These are phyloP conservation scores for Endoconidiophora polonica DNA, from an alignment of 2,329 filamentous ascomycete genomes.

Conservation along the genomic window DNA sequence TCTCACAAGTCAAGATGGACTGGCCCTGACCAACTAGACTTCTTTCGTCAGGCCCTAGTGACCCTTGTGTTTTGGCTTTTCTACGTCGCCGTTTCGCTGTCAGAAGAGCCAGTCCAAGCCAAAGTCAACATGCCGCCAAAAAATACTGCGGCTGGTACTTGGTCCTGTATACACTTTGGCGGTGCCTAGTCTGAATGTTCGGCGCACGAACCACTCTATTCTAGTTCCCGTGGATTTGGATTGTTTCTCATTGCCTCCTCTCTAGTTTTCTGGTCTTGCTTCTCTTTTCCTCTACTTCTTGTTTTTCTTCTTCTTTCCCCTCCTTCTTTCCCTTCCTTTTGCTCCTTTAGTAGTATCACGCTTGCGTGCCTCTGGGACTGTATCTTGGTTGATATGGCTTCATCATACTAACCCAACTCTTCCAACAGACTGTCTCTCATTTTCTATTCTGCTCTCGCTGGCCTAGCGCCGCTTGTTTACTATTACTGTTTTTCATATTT, in stretches of 20 bases:
- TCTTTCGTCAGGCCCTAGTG: too few species aligned
- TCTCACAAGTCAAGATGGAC: too few species aligned
- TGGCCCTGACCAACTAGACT: too few species aligned
- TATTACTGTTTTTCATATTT: background rate
- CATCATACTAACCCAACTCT: background rate
- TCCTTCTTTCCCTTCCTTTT: background rate
- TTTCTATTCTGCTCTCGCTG: background rate
- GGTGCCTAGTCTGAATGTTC: too few species aligned
- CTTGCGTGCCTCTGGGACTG: background rate
- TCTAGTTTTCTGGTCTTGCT: background rate
- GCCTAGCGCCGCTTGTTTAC: constrained; percentile 1
- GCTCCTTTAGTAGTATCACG: background rate
- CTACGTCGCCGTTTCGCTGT: too few species aligned
- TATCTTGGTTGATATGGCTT: constrained; percentile 2
- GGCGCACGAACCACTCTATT: too few species aligned
- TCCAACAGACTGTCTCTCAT: background rate
- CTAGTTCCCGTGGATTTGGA: background rate
- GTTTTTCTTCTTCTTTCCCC: background rate
- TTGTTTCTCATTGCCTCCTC: background rate
- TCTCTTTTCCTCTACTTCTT: background rate
- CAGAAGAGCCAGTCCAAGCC: too few species aligned
- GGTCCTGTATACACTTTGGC: too few species aligned
- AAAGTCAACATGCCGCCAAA: too few species aligned
- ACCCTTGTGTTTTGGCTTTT: too few species aligned
- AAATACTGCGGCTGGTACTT: too few species aligned